These are phyloP conservation scores for Cephaloascus albidus DNA, from an alignment of 805 yeast species.

Conservation along the genomic window DNA sequence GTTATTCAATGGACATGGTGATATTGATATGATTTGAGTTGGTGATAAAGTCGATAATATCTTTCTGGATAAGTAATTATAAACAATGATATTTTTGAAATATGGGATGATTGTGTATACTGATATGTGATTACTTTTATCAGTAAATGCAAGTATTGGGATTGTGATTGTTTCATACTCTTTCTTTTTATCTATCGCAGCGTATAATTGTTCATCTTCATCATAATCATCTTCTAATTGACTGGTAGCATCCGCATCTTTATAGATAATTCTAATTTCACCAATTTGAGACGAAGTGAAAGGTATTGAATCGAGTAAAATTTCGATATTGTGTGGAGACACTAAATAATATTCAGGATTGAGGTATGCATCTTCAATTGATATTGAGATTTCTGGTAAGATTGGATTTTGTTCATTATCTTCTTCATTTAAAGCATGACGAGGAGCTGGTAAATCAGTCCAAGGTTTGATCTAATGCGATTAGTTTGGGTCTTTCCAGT, in stretches of 20 bases:
- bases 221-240: slow-evolving; percentile 24
- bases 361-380: slow-evolving; percentile 5
- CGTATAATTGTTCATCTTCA: slow-evolving; percentile 41
- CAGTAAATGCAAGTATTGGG: not conserved
- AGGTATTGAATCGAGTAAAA: slow-evolving; percentile 11
- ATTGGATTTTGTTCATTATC: slow-evolving; percentile 7
- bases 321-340: slow-evolving; percentile 17
- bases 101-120: slow-evolving; percentile 10
- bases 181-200: slow-evolving; percentile 10
- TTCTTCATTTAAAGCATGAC: slow-evolving; percentile 35
- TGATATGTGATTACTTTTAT: slow-evolving; percentile 1
- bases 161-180: not conserved
- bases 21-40: slow-evolving; percentile 7
- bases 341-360: slow-evolving; percentile 15
- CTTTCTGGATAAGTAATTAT: slow-evolving; percentile 15
- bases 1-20: slow-evolving; percentile 26
- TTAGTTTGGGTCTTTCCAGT: too few species aligned
- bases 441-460: slow-evolving; percentile 33
- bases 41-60: slow-evolving; percentile 6
- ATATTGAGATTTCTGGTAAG: slow-evolving; percentile 17
- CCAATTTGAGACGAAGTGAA: slow-evolving; percentile 4
- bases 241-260: slow-evolving; percentile 7
- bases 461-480: slow-evolving; percentile 44
- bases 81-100: slow-evolving; percentile 16
- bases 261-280: slow-evolving; percentile 10